phyloP scores from a whole-genome alignment of 192 early-diverging fungal genomes.

The Pilaira anomala region DNA sequence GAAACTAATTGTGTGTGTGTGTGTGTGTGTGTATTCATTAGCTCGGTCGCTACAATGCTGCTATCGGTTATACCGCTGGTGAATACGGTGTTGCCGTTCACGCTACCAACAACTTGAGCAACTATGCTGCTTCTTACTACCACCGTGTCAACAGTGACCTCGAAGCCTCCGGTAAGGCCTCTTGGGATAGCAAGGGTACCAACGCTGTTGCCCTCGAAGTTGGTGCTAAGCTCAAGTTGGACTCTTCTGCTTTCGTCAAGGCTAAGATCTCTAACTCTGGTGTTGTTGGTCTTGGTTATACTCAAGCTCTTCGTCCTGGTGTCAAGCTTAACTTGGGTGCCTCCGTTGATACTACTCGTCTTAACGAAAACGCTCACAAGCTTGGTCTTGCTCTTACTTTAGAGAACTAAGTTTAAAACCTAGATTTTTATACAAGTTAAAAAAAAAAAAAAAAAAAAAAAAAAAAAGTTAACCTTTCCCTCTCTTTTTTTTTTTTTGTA shows the following conservation, averaged over 20 bases:
- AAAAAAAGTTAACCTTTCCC: no score
- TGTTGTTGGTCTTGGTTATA: slow-evolving; percentile 90
- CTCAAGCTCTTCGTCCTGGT: slow-evolving; percentile 88
- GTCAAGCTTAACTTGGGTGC: slow-evolving; percentile 94
- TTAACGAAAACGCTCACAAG: slow-evolving; percentile 94
- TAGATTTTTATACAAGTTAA: no score
- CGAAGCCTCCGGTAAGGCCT: slow-evolving; percentile 93
- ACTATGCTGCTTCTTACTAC: slow-evolving; percentile 93
- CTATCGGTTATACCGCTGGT: slow-evolving; percentile 79
- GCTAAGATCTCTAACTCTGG: slow-evolving; percentile 84
- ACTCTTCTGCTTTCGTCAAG: slow-evolving; percentile 88
- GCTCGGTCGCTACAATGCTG: slow-evolving; percentile 82
- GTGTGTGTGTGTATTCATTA: slow-evolving; percentile 6
- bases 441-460: no score
- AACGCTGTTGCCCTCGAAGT: slow-evolving; percentile 86
- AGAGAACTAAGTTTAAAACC: slow-evolving; percentile 68
- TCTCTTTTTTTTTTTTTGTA: no score
- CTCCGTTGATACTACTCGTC: slow-evolving; percentile 90
- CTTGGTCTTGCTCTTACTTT: slow-evolving; percentile 89
- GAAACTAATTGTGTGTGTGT: no score
- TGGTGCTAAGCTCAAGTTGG: slow-evolving; percentile 91
- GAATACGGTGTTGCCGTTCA: slow-evolving; percentile 90
- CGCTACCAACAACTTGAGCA: slow-evolving; percentile 85
- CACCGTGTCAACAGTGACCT: slow-evolving; percentile 89
- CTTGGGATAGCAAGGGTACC: slow-evolving; percentile 76